Base-by-base conservation (phyloP, 768 basidiomycete species). In the Candolleomyces aberdarensis region DNA sequence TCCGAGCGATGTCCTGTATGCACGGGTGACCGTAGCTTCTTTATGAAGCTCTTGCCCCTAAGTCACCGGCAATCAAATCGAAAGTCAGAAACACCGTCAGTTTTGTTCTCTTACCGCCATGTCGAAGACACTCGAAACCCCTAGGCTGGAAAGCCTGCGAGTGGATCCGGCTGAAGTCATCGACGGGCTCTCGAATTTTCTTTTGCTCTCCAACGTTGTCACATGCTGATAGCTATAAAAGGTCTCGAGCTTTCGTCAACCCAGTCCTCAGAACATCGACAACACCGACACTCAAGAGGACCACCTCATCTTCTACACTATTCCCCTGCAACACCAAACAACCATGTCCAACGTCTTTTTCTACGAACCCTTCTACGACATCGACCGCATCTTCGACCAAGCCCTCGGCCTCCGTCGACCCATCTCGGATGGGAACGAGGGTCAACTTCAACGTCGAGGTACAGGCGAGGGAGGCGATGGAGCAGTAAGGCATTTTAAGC, bases 401-500 rank as follows among this genome's bases (percentile, higher is more conserved):
- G 50, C 51, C 19, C 36, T 54, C 20, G 32, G 49, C 19, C 31
- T 11, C n/a, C 29, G 48, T n/a, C 49, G 48, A 13, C 32, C 15
- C 11, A 13, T 14, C 32, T 3, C 15, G n/a, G 8, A 32, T 46
- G 29, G 15, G 11, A 26, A 32, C 36, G 58, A 49, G n/a, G 44
- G 32, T 17, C 55, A 63, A 50, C 9, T 63, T 22, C 63, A 63
- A 26, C n/a, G 50, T 3, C 26, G 40, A 14, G 50, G 22, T 22
- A 55, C 54, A 32, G 59, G 53, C 10, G 47, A 56, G 1, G 3
- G 9, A 11, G 43, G 47, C 17, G 66, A 68, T 44, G 67, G 61
- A 15, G 64, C 67, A 29, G 48, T 66, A 13, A 61, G 63, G 47
- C 57, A 67, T 10, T 65, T 70, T 54, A 74, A 69, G 54, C 79